Evolutionary conservation across 805 yeast species (phyloP), one percentile per base, ranked within the genome.

Genomic region (Yarrowia porcina): DNA sequence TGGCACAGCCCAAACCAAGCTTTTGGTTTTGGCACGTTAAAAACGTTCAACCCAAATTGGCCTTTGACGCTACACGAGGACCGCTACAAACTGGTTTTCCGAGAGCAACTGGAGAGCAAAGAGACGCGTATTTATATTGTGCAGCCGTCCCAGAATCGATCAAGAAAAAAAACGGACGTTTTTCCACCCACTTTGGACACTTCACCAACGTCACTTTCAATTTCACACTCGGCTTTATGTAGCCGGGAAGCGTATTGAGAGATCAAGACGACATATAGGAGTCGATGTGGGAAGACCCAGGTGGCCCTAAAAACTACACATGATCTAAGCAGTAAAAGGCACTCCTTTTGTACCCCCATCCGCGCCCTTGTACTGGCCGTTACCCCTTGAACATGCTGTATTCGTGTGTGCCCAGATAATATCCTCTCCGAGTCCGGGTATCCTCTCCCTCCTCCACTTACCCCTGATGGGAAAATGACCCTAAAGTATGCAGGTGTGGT

Each of bases 41-140:
- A 45, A 45, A 45, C 52, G 52, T 45, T 45, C 52, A 45, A 45
- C 52, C 52, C 52, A 45, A 45, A 18, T 44, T 44, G 44, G 27
- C 44, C 11, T 20, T 39, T 39, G 44, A 10, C 44, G 17, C 44
- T 39, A 39, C 44, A 35, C 38, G 38, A 35, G 38, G 20, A 20
- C 3, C 20, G 20, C 12, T 17, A 17, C n/a, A 35, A 7, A 35
- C 18, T 7, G 18, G n/a, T n/a, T 2, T 20, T 12, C 20, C 20
- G 41, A 18, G 21, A 10, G 15, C 15, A 17, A 1, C 17, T 18
- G 5, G 21, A n/a, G 15, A 3, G 15, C 4, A 9, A 7, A 7
- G 9, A 21, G 10, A 39, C 45, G 45, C 27, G 45, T 39, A 39
- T 13, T 4, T 39, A 17, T 33, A n/a, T 5, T 36, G 15, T 35